Conservation (phyloP, 352 stramenopile species). For the Phytophthora ramorum region DNA sequence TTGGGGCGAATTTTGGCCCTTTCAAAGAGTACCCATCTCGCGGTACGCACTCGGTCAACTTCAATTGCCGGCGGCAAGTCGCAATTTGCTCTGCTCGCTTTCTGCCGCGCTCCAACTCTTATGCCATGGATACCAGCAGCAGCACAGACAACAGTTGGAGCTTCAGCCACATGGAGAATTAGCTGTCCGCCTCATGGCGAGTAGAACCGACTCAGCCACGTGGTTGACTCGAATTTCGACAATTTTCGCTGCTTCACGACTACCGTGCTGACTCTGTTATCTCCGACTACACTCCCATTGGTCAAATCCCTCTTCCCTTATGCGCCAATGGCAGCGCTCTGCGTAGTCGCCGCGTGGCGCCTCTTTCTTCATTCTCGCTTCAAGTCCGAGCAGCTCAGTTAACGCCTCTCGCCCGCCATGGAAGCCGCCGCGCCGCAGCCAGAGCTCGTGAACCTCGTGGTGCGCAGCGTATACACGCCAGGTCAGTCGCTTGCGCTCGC, state of each 20-base stretch:
- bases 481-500: conserved; percentile 59
- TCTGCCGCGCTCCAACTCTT: background rate
- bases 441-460: conserved; percentile 62
- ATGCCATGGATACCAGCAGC: no score
- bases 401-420: conserved; percentile 21
- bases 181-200: no score
- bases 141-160: background rate
- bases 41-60: conserved; percentile 21
- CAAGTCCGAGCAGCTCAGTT: conserved; percentile 22
- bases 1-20: conserved; percentile 27
- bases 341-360: conserved; percentile 24
- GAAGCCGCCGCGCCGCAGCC: conserved; percentile 9
- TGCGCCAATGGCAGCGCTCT: conserved; percentile 11
- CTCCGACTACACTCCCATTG: conserved; percentile 5
- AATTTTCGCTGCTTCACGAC: background rate
- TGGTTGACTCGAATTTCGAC: background rate
- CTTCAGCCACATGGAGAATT: background rate
- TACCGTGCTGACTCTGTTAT: background rate
- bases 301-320: background rate
- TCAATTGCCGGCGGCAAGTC: conserved; percentile 16
- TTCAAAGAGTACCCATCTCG: conserved; percentile 16
- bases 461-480: conserved; percentile 86
- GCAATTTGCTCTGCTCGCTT: background rate
- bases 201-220: no score
- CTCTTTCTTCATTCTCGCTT: conserved; percentile 34